These are phyloP conservation scores for Periconia digitata DNA, from an alignment of 2,329 filamentous ascomycete species.

Conservation along the genomic window DNA sequence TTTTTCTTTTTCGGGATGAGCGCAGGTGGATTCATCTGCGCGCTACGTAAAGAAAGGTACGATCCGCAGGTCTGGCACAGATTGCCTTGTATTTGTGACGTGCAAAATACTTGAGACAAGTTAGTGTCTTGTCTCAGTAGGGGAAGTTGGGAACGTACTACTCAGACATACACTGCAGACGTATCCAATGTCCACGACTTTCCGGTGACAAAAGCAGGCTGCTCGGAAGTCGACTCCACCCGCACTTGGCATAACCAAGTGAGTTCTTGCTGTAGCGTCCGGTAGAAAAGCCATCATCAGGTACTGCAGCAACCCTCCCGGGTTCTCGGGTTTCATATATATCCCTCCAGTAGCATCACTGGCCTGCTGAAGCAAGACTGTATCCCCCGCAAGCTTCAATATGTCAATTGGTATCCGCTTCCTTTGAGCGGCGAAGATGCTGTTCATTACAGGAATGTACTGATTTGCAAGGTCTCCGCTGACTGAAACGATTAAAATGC, in stretches of 20 bases:
- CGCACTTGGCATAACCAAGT: conserved; percentile 76
- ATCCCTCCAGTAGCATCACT: conserved; percentile 71
- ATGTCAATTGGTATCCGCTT: conserved; percentile 90
- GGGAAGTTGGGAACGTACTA: conserved; percentile 54
- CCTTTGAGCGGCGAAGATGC: conserved; percentile 91
- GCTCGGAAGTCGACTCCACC: conserved; percentile 93
- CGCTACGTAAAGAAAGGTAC: conserved; percentile 39
- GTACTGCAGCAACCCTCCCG: conserved; percentile 76
- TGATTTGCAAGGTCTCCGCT: conserved; percentile 84
- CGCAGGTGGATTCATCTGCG: conserved; percentile 36
- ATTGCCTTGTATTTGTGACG: conserved; percentile 33
- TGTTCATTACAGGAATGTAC: conserved; percentile 98
- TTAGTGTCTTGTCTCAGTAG: conserved; percentile 10
- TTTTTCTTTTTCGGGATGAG: conserved; percentile 43
- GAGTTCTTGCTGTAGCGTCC: conserved; percentile 63
- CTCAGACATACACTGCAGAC: conserved; percentile 96
- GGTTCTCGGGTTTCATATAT: conserved; percentile 60
- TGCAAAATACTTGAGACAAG: conserved; percentile 38
- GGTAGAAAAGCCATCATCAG: conserved; percentile 93
- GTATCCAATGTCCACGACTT: conserved; percentile 87
- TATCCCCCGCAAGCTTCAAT: conserved; percentile 78
- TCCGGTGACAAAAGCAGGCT: conserved; percentile 96
- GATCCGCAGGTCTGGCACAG: conserved; percentile 43
- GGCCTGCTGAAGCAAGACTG: conserved; percentile 93
- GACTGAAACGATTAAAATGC: conserved; percentile 88